phyloP scores from a whole-genome alignment of 2,329 filamentous ascomycete species.

The Cladophialophora chaetospira region DNA sequence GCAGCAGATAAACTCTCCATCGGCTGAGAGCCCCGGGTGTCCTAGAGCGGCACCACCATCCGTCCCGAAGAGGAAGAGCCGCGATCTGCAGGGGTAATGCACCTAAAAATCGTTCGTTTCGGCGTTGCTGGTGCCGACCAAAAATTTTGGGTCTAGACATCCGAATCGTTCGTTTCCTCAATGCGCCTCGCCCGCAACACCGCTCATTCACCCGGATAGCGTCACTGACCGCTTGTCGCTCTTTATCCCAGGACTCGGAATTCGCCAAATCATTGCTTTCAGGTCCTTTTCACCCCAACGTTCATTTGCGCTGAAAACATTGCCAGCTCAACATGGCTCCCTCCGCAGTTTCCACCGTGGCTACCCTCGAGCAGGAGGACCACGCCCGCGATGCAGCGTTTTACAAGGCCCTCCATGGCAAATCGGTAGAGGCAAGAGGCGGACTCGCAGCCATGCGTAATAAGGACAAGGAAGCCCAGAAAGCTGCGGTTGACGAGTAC shows the following conservation, averaged over 20 bases:
- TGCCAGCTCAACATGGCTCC: constrained; percentile 52
- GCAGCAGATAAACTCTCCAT: no score
- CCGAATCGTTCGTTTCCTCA: constrained; percentile 1
- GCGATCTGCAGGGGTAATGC: neutral
- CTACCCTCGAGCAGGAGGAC: constrained; percentile 74
- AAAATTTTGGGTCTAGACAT: neutral
- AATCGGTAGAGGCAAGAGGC: constrained; percentile 68
- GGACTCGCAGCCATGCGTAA: constrained; percentile 78
- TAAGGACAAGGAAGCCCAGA: constrained; percentile 77
- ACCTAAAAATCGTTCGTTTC: neutral
- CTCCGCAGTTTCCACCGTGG: constrained; percentile 35
- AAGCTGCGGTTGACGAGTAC: constrained; percentile 84
- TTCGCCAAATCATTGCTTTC: neutral
- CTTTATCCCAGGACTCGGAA: constrained; percentile 1
- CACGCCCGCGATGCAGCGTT: constrained; percentile 84
- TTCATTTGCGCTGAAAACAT: neutral
- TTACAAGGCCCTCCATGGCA: constrained; percentile 83
- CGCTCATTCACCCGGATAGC: constrained; percentile 10
- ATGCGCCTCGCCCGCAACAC: neutral
- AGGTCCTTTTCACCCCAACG: neutral
- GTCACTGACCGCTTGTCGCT: constrained; percentile 15
- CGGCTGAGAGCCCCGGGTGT: no score
- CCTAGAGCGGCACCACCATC: no score
- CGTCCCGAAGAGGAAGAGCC: no score
- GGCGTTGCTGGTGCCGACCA: neutral